phyloP scores from a whole-genome alignment of 2,329 filamentous ascomycete species.

The Pseudocercospora pini-densiflorae region DNA sequence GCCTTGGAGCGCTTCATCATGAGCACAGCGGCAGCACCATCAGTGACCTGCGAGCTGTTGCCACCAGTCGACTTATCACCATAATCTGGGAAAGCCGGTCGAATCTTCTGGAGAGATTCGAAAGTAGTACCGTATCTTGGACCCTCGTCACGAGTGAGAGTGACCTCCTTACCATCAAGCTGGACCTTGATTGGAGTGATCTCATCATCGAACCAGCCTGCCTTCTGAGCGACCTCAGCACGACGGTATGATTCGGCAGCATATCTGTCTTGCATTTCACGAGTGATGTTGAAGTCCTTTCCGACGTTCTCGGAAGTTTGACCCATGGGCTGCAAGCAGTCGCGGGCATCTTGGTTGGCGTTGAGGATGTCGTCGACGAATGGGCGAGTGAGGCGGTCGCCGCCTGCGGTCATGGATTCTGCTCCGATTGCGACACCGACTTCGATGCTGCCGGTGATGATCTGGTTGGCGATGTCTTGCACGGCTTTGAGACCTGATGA shows the following conservation, averaged over 20 bases:
- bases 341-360: slow-evolving; percentile 74
- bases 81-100: slow-evolving; percentile 87
- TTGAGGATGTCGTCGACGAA: slow-evolving; percentile 77
- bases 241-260: slow-evolving; percentile 86
- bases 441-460: slow-evolving; percentile 78
- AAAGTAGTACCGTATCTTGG: slow-evolving; percentile 87
- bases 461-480: slow-evolving; percentile 91
- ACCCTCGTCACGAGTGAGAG: slow-evolving; percentile 84
- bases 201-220: slow-evolving; percentile 90
- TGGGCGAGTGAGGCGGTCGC: slow-evolving; percentile 70
- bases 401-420: slow-evolving; percentile 81
- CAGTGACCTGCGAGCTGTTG: slow-evolving; percentile 93
- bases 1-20: slow-evolving; percentile 95
- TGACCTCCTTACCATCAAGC: slow-evolving; percentile 76
- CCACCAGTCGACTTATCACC: slow-evolving; percentile 86
- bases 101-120: slow-evolving; percentile 81
- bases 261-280: slow-evolving; percentile 81
- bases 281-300: slow-evolving; percentile 81
- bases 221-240: slow-evolving; percentile 88
- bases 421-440: slow-evolving; percentile 86
- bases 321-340: slow-evolving; percentile 96
- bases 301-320: slow-evolving; percentile 98
- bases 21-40: slow-evolving; percentile 86
- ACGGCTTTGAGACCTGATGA: slow-evolving; percentile 94
- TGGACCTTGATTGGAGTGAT: slow-evolving; percentile 85